A percentile compares a stretch with the other conserved stretches of the same genome.
Evolutionary conservation across 257 asterid genomes (phyloP).

Genomic region (Ilex aquifolium): DNA sequence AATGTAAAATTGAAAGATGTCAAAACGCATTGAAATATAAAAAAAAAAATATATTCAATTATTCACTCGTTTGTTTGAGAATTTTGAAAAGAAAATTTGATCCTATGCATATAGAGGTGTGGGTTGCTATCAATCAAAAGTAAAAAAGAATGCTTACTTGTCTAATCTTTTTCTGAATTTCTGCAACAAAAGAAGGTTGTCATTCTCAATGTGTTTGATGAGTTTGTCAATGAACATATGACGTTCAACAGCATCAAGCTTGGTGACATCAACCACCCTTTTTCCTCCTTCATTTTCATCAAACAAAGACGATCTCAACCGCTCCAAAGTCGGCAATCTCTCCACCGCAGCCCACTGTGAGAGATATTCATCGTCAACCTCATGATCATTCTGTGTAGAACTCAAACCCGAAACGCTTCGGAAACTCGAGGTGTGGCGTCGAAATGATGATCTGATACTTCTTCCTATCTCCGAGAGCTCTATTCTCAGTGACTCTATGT

Average conservation of each 20-base stretch:
- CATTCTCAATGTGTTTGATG: conserved; percentile 40
- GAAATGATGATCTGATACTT: conserved; percentile 20
- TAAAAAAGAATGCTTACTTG: conserved; percentile 23
- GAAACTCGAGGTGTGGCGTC: conserved; percentile 10
- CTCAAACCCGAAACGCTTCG: conserved; percentile 11
- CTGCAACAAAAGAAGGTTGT: conserved; percentile 37
- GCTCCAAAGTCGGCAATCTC: conserved; percentile 21
- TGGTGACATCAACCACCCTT: conserved; percentile 39
- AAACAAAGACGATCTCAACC: conserved; percentile 21
- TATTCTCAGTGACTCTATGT: conserved; percentile 17
- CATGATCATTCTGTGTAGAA: background rate
- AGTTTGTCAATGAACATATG: conserved; percentile 41
- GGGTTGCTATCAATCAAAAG: background rate
- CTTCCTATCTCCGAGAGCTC: conserved; percentile 22
- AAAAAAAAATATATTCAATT: too few relatives aligned
- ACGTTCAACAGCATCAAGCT: conserved; percentile 35
- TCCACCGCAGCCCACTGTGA: conserved; percentile 28
- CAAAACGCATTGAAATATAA: too few relatives aligned
- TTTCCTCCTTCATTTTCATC: conserved; percentile 24
- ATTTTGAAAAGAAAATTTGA: too few relatives aligned
- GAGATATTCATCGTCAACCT: conserved; percentile 12
- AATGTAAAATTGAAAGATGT: too few relatives aligned
- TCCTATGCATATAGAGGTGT: too few relatives aligned
- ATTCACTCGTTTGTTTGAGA: too few relatives aligned
- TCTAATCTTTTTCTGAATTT: conserved; percentile 43